A percentile compares a stretch with the other conserved stretches of the same genome.
Conservation (phyloP, 1,284 basidiomycete genomes). For the Entoloma clypeatum region DNA sequence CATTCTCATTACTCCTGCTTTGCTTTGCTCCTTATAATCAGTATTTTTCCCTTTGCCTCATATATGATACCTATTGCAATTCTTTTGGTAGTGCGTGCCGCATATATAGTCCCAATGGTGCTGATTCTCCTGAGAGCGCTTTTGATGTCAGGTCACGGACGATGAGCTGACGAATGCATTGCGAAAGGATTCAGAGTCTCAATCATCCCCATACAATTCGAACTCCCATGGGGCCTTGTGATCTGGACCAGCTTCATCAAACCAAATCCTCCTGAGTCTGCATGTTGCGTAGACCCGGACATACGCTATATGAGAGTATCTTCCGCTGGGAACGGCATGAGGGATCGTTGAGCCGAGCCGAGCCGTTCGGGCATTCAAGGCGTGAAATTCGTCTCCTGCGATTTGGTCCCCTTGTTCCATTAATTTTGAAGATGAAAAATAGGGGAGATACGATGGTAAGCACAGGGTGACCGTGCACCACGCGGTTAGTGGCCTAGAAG, state of each 20-base stretch:
- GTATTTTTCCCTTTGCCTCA: background rate
- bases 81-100: too few relatives aligned
- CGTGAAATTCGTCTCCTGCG: conserved; percentile 23
- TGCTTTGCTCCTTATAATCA: background rate
- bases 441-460: conserved; percentile 56
- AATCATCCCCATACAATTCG: conserved; percentile 38
- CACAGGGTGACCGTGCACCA: conserved; percentile 70
- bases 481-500: conserved; percentile 56
- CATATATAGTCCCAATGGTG: too few relatives aligned
- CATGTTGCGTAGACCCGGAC: conserved; percentile 81
- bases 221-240: conserved; percentile 71
- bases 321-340: conserved; percentile 46
- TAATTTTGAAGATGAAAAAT: conserved; percentile 54
- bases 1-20: background rate
- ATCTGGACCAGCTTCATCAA: conserved; percentile 52
- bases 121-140: too few relatives aligned
- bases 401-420: conserved; percentile 19
- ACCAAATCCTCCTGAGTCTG: conserved; percentile 76
- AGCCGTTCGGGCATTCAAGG: conserved; percentile 20
- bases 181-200: too few relatives aligned
- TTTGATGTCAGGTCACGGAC: too few relatives aligned
- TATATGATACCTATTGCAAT: background rate
- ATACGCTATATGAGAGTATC: conserved; percentile 63
- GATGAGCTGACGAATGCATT: too few relatives aligned
- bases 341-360: conserved; percentile 7